Percentiles rank a stretch among this genome's conserved stretches.
These are phyloP conservation scores for Galerina marginata DNA, from an alignment of 768 basidiomycete species.

Conservation along the genomic window DNA sequence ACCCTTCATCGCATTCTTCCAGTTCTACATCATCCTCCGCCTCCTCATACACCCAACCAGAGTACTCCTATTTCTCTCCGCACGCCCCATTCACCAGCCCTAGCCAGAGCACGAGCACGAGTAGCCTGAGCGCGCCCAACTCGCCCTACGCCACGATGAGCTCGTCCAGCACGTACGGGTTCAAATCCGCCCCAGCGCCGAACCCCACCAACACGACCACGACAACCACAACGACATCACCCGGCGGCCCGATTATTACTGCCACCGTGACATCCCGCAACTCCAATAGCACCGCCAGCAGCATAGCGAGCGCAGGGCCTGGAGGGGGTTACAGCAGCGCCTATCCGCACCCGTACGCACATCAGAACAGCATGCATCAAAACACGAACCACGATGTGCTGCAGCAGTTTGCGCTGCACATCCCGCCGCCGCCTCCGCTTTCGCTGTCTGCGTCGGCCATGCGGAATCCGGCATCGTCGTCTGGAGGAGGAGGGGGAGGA, in stretches of 20 bases:
- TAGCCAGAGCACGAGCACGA: slow-evolving; percentile 13
- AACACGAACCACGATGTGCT: slow-evolving; percentile 25
- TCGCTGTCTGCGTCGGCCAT: slow-evolving; percentile 25
- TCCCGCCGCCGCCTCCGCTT: slow-evolving; percentile 33
- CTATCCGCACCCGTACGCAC: not conserved
- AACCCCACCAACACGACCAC: slow-evolving; percentile 10
- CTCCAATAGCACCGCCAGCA: not conserved
- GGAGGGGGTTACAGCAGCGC: not conserved
- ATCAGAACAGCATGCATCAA: slow-evolving; percentile 1
- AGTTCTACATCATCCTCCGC: slow-evolving; percentile 9
- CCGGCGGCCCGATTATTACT: slow-evolving; percentile 27
- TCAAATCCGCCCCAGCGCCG: not conserved
- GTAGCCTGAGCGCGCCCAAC: slow-evolving; percentile 8
- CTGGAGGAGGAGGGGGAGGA: not conserved
- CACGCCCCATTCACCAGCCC: slow-evolving; percentile 21
- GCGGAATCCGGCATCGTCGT: slow-evolving; percentile 25
- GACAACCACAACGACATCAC: slow-evolving; percentile 19
- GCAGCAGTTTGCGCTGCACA: slow-evolving; percentile 32
- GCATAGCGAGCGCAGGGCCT: not conserved
- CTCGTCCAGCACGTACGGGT: not conserved
- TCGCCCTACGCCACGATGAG: slow-evolving; percentile 10
- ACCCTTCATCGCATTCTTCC: slow-evolving; percentile 3
- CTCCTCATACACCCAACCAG: slow-evolving; percentile 10
- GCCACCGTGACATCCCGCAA: slow-evolving; percentile 24
- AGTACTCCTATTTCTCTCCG: slow-evolving; percentile 24